Base-by-base conservation (phyloP, 2,329 filamentous ascomycete species). In the Blumeriella jaapii region DNA sequence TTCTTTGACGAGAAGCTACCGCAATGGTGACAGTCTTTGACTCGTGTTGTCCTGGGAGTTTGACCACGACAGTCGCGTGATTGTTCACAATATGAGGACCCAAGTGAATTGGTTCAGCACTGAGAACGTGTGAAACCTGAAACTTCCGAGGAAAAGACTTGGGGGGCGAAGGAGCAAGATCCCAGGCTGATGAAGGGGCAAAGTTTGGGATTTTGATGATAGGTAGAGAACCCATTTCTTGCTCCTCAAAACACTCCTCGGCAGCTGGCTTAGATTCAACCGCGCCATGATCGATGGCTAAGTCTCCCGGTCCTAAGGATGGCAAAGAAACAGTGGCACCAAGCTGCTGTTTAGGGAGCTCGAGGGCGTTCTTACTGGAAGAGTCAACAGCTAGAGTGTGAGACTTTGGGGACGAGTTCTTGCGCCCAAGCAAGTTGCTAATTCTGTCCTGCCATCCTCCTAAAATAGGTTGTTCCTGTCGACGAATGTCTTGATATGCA, bases 211-310 rank as follows among this genome's bases (percentile, higher is more conserved):
- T 60, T 36, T 69, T 71, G 15, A 86, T 74, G 14, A 71, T 67
- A 0, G 81, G 81, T n/a, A 84, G 59, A 6, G 81, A 86, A 3
- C 81, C 81, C 63, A 82, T 82, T 55, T 86, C 80, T 50, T 82
- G 79, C 51, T 85, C 79, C 52, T 84, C 82, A 45, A 87, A 87
- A 45, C 82, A 83, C 42, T 82, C 78, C 44, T 85, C 81, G 5
- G 81, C 79, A 60, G 84, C 79, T 30, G 74, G 74, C 51, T 78
- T 82, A 3, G 74, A 75, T 11, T 65, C 65, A 13, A 68, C 54
- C 18, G 65, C 63, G 30, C 61, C 61, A 36, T 62, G 58, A 29
- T 63, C 62, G 17, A 56, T 54, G 12, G 52, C 61, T 4, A 48
- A 35, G 31, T 51, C 40, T 8, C 39, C 46, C 15, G 33, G 34